phyloP scores from a whole-genome alignment of 1,284 basidiomycete genomes.

The Gymnopus androsaceus region DNA sequence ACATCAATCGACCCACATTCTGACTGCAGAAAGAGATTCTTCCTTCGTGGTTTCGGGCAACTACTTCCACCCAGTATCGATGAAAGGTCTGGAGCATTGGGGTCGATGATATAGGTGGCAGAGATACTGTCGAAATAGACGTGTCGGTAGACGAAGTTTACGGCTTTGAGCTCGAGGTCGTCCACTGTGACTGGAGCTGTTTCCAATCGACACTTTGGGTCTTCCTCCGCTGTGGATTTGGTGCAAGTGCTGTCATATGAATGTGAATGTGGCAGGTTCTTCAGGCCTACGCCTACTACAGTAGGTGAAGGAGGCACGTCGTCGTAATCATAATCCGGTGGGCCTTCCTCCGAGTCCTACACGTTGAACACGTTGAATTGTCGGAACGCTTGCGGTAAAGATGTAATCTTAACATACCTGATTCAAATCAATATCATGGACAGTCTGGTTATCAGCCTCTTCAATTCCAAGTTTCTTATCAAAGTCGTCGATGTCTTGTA shows the following conservation, averaged over 20 bases:
- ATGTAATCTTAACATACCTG: background rate
- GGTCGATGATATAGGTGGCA: conserved; percentile 1
- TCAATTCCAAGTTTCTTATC: background rate
- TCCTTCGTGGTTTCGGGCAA: background rate
- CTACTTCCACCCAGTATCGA: background rate
- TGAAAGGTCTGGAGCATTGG: background rate
- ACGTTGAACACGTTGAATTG: too few relatives aligned
- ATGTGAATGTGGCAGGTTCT: too few relatives aligned
- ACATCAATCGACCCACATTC: conserved; percentile 3
- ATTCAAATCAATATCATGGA: background rate
- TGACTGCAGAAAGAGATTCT: background rate
- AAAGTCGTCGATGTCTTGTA: background rate
- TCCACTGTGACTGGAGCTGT: background rate
- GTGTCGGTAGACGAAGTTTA: background rate
- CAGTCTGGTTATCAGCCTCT: background rate
- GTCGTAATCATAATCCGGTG: too few relatives aligned
- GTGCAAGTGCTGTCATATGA: too few relatives aligned
- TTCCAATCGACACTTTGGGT: too few relatives aligned
- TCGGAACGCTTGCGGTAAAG: too few relatives aligned
- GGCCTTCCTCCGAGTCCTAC: too few relatives aligned
- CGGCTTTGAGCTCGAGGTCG: background rate
- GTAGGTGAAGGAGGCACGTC: too few relatives aligned
- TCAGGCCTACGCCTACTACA: too few relatives aligned
- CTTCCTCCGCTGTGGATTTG: background rate
- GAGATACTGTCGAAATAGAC: conserved; percentile 2